Base-by-base conservation (phyloP, 108 stramenopile genomes). In the Nitzschia sp. region DNA sequence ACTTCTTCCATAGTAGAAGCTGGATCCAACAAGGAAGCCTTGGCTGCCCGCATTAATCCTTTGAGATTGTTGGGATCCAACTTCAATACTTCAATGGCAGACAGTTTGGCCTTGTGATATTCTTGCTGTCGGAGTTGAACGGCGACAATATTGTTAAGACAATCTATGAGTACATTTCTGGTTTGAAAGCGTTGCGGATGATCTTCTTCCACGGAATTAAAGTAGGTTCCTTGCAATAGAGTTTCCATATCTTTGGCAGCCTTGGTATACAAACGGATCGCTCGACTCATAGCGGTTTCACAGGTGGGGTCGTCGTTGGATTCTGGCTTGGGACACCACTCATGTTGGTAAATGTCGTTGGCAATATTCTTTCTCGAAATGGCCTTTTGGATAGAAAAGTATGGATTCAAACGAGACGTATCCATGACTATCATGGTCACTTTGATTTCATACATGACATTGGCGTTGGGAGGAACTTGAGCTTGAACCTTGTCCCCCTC, bases 141-240 rank as follows among this genome's bases (percentile, higher is more conserved):
- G 1, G 82, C 82, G 7, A 73, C 69, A 8, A 81, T 73, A 43
- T 86, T 86, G 44, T 83, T 83, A 8, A 83, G 51, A 58, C 71
- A 83, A 73, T 86, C 85, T 57, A 83, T 2, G 51, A 78, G 25
- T 11, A 83, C 41, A 54, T 76, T 51, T 59, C 26, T 11, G 17
- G 41, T 20, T 69, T 73, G 66, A 46, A 41, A 20, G n/a, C 57
- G 56, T 46, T 81, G 80, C 12, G 80, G 75, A 63, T 81, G 80
- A 50, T 70, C 67, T 39, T 51, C 56, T 44, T 65, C 73, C 1
- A 76, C 63, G 8, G 68, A 41, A 19, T 41, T 11, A 53, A 76
- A 72, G 43, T 75, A 80, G 6, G 70, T 76, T 6, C 75, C 80
- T 38, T 61, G 51, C 25, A 72, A 37, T 26, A 72, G 44, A 12